phyloP scores from a whole-genome alignment of 495 filamentous ascomycete genomes.

The Neurospora sp. region DNA sequence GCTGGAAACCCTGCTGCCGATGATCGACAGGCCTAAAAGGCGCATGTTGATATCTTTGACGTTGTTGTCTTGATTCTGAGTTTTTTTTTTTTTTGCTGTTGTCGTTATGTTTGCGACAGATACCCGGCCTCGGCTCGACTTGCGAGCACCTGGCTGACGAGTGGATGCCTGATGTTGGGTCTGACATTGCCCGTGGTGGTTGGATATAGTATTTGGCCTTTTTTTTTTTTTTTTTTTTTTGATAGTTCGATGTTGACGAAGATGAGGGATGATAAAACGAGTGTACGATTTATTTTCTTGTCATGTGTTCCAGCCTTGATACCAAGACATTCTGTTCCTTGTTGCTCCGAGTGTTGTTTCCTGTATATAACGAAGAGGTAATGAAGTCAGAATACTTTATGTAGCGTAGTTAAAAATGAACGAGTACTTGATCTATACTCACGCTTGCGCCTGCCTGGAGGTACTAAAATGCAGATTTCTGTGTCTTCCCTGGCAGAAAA shows the following conservation, averaged over 20 bases:
- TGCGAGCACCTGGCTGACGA: not conserved
- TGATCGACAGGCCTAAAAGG: not conserved
- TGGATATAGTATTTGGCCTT: not conserved
- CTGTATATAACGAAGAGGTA: not conserved
- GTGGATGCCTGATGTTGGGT: not conserved
- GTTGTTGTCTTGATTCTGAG: not conserved
- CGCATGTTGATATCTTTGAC: constrained; percentile 2
- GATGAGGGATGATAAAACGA: not conserved
- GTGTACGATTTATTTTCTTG: not conserved
- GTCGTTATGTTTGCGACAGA: not conserved
- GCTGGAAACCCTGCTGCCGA: constrained; percentile 1
- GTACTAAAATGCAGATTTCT: too few relatives aligned
- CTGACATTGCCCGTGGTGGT: not conserved
- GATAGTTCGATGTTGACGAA: not conserved
- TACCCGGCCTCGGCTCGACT: not conserved
- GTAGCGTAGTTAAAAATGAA: not conserved
- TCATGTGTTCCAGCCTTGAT: not conserved
- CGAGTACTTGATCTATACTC: not conserved
- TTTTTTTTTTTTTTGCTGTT: not conserved
- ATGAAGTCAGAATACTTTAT: not conserved
- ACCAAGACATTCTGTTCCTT: not conserved
- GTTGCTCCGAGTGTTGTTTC: not conserved
- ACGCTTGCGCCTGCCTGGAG: too few relatives aligned
- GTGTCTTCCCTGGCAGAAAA: too few relatives aligned
- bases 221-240: not conserved